Evolutionary conservation across 2,329 filamentous ascomycete species (phyloP).

Genomic region (Neopestalotiopsis rosae): DNA sequence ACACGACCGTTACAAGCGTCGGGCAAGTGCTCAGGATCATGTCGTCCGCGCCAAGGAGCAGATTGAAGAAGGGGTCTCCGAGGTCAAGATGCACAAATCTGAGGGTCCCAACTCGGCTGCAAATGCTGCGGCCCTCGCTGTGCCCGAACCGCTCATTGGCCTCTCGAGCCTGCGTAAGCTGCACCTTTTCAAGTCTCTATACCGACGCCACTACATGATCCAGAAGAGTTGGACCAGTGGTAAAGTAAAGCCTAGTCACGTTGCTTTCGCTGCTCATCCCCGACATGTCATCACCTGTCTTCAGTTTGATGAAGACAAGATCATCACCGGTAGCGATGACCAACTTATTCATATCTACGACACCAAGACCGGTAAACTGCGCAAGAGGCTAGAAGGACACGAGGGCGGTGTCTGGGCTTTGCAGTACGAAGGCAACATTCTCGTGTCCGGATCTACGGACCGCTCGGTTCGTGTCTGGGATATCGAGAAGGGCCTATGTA

Average conservation of each 20-base stretch:
- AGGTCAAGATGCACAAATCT: conserved; percentile 59
- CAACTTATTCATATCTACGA: conserved; percentile 98
- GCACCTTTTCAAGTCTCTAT: conserved; percentile 95
- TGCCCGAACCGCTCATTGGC: conserved; percentile 82
- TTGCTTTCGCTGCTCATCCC: conserved; percentile 95
- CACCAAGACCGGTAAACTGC: conserved; percentile 87
- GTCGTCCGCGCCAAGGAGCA: conserved; percentile 28
- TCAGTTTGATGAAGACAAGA: conserved; percentile 98
- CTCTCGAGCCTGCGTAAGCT: conserved; percentile 79
- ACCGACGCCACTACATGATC: conserved; percentile 90
- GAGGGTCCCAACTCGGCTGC: conserved; percentile 89
- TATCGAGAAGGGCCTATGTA: conserved; percentile 89
- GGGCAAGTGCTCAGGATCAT: conserved; percentile 54
- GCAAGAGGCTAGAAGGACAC: conserved; percentile 86
- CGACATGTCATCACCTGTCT: conserved; percentile 96
- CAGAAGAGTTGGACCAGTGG: conserved; percentile 91
- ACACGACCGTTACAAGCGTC: conserved; percentile 59
- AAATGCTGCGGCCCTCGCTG: conserved; percentile 79
- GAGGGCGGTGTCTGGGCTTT: conserved; percentile 98
- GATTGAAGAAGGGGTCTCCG: conserved; percentile 43
- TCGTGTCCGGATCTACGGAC: conserved; percentile 96
- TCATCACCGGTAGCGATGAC: conserved; percentile 96
- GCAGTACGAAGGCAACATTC: conserved; percentile 92
- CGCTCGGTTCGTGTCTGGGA: conserved; percentile 99
- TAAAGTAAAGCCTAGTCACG: conserved; percentile 82